These are phyloP conservation scores for Trichophyton rubrum DNA, from an alignment of 2,329 filamentous ascomycete species.

Conservation along the genomic window DNA sequence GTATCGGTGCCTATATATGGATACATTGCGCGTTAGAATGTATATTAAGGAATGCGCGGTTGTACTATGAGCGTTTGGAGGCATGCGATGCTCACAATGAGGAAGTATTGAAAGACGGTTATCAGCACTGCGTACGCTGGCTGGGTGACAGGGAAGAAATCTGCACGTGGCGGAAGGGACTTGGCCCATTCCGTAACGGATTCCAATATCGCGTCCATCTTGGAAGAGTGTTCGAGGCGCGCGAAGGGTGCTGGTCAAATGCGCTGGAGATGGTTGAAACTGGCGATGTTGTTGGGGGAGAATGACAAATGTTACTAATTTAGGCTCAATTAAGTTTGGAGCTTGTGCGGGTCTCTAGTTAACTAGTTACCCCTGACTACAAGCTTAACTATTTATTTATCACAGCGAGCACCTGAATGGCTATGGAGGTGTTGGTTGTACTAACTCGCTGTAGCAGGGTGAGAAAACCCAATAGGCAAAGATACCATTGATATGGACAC, in stretches of 20 bases:
- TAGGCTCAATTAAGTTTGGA: conserved; percentile 37
- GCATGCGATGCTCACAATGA: conserved; percentile 28
- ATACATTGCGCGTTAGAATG: neutral
- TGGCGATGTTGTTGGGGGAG: conserved; percentile 42
- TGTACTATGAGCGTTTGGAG: neutral
- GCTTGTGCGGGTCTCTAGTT: conserved; percentile 60
- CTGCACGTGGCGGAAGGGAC: conserved; percentile 14
- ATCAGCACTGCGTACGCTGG: conserved; percentile 26
- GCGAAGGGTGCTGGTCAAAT: conserved; percentile 51
- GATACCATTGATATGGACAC: neutral
- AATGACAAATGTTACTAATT: conserved; percentile 61
- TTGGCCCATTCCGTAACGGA: conserved; percentile 16
- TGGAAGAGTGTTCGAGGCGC: conserved; percentile 68
- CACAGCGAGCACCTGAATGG: too few relatives aligned
- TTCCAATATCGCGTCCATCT: conserved; percentile 12
- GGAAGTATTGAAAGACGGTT: conserved; percentile 33
- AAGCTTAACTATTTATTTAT: too few relatives aligned
- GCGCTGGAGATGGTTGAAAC: neutral
- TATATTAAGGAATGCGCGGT: neutral
- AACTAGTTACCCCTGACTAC: conserved; percentile 50
- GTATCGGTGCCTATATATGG: conserved; percentile 48
- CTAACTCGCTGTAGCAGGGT: too few relatives aligned
- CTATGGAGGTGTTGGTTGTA: too few relatives aligned
- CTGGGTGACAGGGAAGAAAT: conserved; percentile 28
- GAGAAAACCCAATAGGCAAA: too few relatives aligned